Conservation (phyloP, 2,329 filamentous ascomycete species). For the Fusarium goolgardi region DNA sequence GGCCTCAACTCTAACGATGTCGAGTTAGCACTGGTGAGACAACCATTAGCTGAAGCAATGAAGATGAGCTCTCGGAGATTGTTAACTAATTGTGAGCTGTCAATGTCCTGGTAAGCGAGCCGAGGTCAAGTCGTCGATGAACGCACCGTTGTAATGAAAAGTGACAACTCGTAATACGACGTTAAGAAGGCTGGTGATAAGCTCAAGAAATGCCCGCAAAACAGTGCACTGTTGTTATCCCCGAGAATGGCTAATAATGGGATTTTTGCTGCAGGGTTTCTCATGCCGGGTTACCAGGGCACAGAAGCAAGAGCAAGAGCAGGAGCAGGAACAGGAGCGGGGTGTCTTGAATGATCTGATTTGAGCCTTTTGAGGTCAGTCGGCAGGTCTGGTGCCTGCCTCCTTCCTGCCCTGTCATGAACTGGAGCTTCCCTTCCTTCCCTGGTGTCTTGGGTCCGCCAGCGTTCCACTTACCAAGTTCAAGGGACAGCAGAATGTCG, state of each 20-base stretch:
- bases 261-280: conserved; percentile 24
- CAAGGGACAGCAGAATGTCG: conserved; percentile 30
- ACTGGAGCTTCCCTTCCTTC: conserved; percentile 5
- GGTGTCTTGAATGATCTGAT: conserved; percentile 37
- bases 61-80: not conserved
- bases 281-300: not conserved
- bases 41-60: not conserved
- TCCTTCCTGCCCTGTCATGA: conserved; percentile 1
- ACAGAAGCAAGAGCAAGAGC: not conserved
- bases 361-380: conserved; percentile 1
- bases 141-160: conserved; percentile 20
- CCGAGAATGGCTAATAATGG: conserved; percentile 9
- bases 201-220: conserved; percentile 8
- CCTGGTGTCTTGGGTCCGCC: conserved; percentile 11
- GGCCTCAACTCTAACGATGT: conserved; percentile 11
- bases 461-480: conserved; percentile 23
- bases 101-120: conserved; percentile 16
- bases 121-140: conserved; percentile 15
- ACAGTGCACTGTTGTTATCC: conserved; percentile 4
- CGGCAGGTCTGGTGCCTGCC: not conserved
- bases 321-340: conserved; percentile 7
- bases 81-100: conserved; percentile 15
- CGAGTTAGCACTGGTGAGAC: conserved; percentile 2
- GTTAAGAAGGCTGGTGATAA: conserved; percentile 14
- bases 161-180: conserved; percentile 30